These are phyloP conservation scores for Termitomyces sp. DNA, from an alignment of 768 basidiomycete genomes.

Conservation along the genomic window DNA sequence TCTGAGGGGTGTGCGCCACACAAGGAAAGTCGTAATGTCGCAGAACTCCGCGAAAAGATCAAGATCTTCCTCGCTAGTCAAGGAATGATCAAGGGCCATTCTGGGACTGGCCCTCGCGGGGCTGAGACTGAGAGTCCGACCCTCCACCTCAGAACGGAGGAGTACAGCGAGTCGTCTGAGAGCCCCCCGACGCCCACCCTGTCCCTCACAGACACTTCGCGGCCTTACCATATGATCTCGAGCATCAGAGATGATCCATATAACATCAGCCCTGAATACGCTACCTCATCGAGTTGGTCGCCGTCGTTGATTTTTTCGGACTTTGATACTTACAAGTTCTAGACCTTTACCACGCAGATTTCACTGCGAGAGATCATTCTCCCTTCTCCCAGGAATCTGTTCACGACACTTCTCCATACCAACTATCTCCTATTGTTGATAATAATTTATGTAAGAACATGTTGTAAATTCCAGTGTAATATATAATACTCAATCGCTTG, in stretches of 20 bases:
- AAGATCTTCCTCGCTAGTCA: conserved; percentile 76
- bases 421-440: conserved; percentile 16
- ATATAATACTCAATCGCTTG: conserved; percentile 59
- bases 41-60: conserved; percentile 71
- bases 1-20: conserved; percentile 11
- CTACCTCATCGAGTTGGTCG: conserved; percentile 13
- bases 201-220: conserved; percentile 18
- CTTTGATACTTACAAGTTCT: conserved; percentile 11
- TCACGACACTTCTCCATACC: conserved; percentile 16
- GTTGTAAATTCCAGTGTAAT: conserved; percentile 62
- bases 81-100: conserved; percentile 89
- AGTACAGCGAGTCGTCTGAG: conserved; percentile 33
- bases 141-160: conserved; percentile 44
- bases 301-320: conserved; percentile 24
- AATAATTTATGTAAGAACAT: conserved; percentile 70
- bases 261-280: conserved; percentile 2
- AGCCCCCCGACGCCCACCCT: conserved; percentile 29
- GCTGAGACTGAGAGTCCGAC: conserved; percentile 55
- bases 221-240: conserved; percentile 18
- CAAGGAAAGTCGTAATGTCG: conserved; percentile 68
- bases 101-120: conserved; percentile 60
- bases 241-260: conserved; percentile 20
- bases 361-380: conserved; percentile 15
- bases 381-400: conserved; percentile 19
- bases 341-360: conserved; percentile 12